Base-by-base conservation (phyloP, 345 rosid genomes). In the Salix udensis region DNA sequence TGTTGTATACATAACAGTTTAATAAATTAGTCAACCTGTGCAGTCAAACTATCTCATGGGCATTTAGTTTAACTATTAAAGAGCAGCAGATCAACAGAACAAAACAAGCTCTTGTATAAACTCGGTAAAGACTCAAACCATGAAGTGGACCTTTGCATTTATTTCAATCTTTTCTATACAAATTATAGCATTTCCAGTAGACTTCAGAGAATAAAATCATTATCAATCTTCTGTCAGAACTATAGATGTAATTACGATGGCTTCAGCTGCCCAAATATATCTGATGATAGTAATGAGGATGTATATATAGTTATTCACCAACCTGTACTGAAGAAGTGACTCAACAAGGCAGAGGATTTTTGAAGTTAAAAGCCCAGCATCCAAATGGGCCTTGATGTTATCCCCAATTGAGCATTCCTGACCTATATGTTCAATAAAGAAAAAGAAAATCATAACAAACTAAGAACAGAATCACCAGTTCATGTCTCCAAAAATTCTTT, bases 291-390 rank as follows among this genome's bases (percentile, higher is more conserved):
- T 70, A 64, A 68, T 37, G 12, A 69, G 52, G 24, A n/a, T 58
- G 80, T 48, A 34, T 66, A 6, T 2, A 66, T 18, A 70, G 37
- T 31, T 18, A 48, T 44, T 7, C 37, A 60, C 81, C 34, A 70
- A 93, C 99, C 96, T 93, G 84, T 91, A 93, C 62, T 83, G 93
- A 24, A 86, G 89, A 72, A 96, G 94, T 55, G 89, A 82, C 61
- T 88, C 89, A 46, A 89, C 6, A n/a, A 93, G 99, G 85, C 91
- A 87, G 72, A 78, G 61, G 73, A 84, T 76, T 81, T 91, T 93
- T 26, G 78, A 19, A 7, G 91, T 82, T 60, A 96, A 66, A 52
- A 87, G 84, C 37, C 97, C 96, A 24, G 80, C 80, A 81, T 81
- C 85, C 71, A 85, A 39, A 74, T 80, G 69, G 37, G 46, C 79